Evolutionary conservation across 352 stramenopile species (phyloP).

Genomic region (Phytophthora nicotianae): DNA sequence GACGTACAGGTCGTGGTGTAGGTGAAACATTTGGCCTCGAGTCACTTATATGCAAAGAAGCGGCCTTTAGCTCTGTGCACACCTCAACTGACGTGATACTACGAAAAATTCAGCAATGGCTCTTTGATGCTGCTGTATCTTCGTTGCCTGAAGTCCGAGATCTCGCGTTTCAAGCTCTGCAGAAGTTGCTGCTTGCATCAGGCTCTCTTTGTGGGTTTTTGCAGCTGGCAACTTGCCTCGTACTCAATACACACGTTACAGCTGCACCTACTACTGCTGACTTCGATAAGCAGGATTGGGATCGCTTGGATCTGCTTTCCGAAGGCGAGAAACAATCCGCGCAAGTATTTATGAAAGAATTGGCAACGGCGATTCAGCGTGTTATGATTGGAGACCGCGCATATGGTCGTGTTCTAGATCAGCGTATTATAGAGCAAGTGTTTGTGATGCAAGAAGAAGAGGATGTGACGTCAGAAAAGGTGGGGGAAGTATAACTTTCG

Average conservation of each 20-base stretch:
- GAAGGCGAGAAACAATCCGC: slow-evolving; percentile 41
- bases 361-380: slow-evolving; percentile 54
- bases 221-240: slow-evolving; percentile 62
- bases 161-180: slow-evolving; percentile 60
- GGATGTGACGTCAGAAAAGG: slow-evolving; percentile 11
- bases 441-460: slow-evolving; percentile 41
- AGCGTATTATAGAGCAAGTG: slow-evolving; percentile 62
- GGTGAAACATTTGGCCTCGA: slow-evolving; percentile 56
- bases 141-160: slow-evolving; percentile 53
- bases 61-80: slow-evolving; percentile 45
- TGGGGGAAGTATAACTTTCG: not conserved
- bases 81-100: slow-evolving; percentile 60
- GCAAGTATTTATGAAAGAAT: slow-evolving; percentile 50
- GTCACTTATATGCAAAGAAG: slow-evolving; percentile 60
- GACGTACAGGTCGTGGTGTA: slow-evolving; percentile 16
- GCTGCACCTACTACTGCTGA: slow-evolving; percentile 5
- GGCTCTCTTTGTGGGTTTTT: slow-evolving; percentile 83
- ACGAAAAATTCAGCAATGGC: slow-evolving; percentile 69
- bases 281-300: slow-evolving; percentile 55
- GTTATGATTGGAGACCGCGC: slow-evolving; percentile 53
- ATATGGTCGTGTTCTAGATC: slow-evolving; percentile 42
- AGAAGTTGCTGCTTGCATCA: slow-evolving; percentile 70
- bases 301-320: slow-evolving; percentile 64
- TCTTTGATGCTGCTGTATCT: slow-evolving; percentile 65
- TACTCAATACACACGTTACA: slow-evolving; percentile 51